Evolutionary conservation across 2,329 filamentous ascomycete genomes (phyloP).

Genomic region (Chrysoporthe austroafricana): DNA sequence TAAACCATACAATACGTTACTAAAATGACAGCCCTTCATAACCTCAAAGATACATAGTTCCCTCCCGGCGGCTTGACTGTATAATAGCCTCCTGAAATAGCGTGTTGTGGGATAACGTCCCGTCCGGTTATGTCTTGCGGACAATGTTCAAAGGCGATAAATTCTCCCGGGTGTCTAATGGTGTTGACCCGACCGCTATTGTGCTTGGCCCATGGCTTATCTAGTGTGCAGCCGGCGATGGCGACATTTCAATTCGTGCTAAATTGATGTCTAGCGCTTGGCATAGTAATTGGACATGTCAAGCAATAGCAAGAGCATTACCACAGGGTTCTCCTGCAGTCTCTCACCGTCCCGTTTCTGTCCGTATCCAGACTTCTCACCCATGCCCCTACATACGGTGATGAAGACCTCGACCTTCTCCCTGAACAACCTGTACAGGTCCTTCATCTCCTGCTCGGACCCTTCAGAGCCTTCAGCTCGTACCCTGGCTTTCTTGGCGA

Average conservation of each 20-base stretch:
- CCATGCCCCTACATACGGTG: slow-evolving; percentile 69
- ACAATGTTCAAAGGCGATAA: not conserved
- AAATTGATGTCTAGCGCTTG: slow-evolving; percentile 18
- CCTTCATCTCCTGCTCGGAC: slow-evolving; percentile 36
- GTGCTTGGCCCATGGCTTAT: not conserved
- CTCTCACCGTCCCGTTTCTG: slow-evolving; percentile 36
- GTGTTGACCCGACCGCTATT: not conserved
- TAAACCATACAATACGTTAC: not conserved
- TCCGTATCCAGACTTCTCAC: slow-evolving; percentile 62
- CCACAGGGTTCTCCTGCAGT: slow-evolving; percentile 63
- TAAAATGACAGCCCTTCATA: not conserved
- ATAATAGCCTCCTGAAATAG: not conserved
- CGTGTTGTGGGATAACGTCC: not conserved
- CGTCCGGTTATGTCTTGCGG: not conserved
- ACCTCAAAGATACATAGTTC: not conserved
- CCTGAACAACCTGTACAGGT: slow-evolving; percentile 67
- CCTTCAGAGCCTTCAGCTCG: slow-evolving; percentile 43
- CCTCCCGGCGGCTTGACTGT: not conserved
- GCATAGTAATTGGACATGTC: slow-evolving; percentile 73
- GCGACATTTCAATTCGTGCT: not conserved
- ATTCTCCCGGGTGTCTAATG: not conserved
- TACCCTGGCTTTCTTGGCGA: slow-evolving; percentile 59
- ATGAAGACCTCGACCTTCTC: slow-evolving; percentile 77
- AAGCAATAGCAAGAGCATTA: slow-evolving; percentile 68
- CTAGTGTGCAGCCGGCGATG: not conserved